phyloP scores from a whole-genome alignment of 1,139 yeast genomes.

The Magnusiomyces sp. region DNA sequence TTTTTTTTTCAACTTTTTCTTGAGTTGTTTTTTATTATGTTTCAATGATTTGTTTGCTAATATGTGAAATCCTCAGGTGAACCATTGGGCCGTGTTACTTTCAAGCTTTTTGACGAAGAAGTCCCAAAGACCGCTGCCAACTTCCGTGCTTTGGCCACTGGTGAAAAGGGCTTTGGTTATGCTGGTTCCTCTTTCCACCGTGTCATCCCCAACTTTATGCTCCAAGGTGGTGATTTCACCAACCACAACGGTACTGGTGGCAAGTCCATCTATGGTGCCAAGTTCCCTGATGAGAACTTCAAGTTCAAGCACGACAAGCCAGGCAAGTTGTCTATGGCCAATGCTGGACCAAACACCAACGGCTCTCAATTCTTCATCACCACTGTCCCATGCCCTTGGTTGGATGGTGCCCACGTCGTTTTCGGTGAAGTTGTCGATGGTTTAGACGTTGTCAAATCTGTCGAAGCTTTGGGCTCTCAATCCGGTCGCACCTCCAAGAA shows the following conservation, averaged over 20 bases:
- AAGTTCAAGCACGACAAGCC: slow-evolving; percentile 77
- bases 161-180: slow-evolving; percentile 97
- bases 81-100: slow-evolving; percentile 64
- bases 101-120: slow-evolving; percentile 84
- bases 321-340: slow-evolving; percentile 97
- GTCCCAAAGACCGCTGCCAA: slow-evolving; percentile 98
- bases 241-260: slow-evolving; percentile 92
- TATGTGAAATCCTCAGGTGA: slow-evolving; percentile 18
- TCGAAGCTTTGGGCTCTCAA: slow-evolving; percentile 78
- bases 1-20: not conserved
- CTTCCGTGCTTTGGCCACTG: slow-evolving; percentile 95
- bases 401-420: slow-evolving; percentile 98
- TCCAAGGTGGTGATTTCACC: too few relatives aligned
- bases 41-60: not conserved
- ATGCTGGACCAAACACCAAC: slow-evolving; percentile 99
- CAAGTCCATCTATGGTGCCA: slow-evolving; percentile 94
- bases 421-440: slow-evolving; percentile 96
- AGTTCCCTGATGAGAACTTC: slow-evolving; percentile 95
- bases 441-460: slow-evolving; percentile 80
- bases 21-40: too few relatives aligned
- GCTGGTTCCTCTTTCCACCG: slow-evolving; percentile 93
- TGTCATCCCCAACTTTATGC: slow-evolving; percentile 96
- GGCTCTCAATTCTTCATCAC: slow-evolving; percentile 99
- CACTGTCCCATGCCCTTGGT: slow-evolving; percentile 93
- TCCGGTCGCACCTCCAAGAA: slow-evolving; percentile 76